Percentiles rank a stretch among this genome's conserved stretches.
Evolutionary conservation across 2,329 filamentous ascomycete genomes (phyloP).

Genomic region (Pseudopyricularia cyperi): DNA sequence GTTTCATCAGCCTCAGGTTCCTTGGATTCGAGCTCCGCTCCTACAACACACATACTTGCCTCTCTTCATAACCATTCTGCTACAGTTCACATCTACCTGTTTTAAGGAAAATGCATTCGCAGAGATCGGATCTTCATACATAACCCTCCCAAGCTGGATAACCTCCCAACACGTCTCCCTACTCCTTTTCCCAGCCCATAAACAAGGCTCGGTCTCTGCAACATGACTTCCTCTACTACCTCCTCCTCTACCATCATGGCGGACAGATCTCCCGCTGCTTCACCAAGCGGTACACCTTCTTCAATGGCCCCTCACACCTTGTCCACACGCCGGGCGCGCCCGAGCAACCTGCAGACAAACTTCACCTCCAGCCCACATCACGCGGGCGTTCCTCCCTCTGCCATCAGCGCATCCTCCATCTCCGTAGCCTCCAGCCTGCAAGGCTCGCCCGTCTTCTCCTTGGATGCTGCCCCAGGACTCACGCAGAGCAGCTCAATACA

Average conservation of each 20-base stretch:
- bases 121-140: constrained; percentile 10
- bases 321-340: constrained; percentile 28
- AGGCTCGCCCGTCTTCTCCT: constrained; percentile 44
- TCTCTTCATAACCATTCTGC: constrained; percentile 8
- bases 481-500: constrained; percentile 52
- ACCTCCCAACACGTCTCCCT: neutral
- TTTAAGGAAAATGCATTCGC: constrained; percentile 14
- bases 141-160: constrained; percentile 8
- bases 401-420: constrained; percentile 26
- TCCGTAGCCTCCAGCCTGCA: constrained; percentile 43
- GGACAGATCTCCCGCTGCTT: constrained; percentile 8
- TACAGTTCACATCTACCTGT: neutral
- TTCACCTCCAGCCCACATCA: constrained; percentile 23
- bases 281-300: constrained; percentile 19
- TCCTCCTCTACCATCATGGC: neutral
- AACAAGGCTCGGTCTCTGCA: neutral
- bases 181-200: neutral
- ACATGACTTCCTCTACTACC: neutral
- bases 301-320: constrained; percentile 26
- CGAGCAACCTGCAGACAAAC: constrained; percentile 33
- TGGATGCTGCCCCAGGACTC: constrained; percentile 31
- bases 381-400: constrained; percentile 32
- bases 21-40: neutral
- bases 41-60: constrained; percentile 4
- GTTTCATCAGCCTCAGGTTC: neutral